phyloP scores from a whole-genome alignment of 306 rosid species.

The Pterocarpus macrocarpus region DNA sequence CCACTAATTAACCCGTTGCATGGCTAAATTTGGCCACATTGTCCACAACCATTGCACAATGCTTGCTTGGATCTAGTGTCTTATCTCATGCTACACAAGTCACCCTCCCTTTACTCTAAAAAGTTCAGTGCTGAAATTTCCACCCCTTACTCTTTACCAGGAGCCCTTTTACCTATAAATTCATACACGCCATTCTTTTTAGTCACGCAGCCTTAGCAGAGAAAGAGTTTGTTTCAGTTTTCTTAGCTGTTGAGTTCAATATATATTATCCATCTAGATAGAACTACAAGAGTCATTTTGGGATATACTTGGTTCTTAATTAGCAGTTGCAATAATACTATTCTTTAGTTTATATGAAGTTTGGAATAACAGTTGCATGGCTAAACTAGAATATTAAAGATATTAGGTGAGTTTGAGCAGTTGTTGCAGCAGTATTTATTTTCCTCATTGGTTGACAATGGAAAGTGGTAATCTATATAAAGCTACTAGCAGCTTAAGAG shows the following conservation, averaged over 20 bases:
- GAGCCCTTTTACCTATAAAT: slow-evolving; percentile 14
- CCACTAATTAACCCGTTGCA: slow-evolving; percentile 1
- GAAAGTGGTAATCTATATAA: slow-evolving; percentile 48
- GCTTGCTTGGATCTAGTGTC: neutral
- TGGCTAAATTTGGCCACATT: slow-evolving; percentile 20
- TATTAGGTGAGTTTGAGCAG: slow-evolving; percentile 12
- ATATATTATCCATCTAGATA: too few relatives aligned
- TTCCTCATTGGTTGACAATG: slow-evolving; percentile 31
- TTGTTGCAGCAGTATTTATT: neutral
- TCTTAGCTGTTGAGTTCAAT: neutral
- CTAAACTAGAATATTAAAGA: neutral
- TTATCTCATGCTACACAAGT: neutral
- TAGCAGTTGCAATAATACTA: neutral
- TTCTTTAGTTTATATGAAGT: neutral
- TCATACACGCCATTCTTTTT: neutral
- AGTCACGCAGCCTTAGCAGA: too few relatives aligned
- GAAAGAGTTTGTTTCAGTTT: neutral
- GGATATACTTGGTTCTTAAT: too few relatives aligned
- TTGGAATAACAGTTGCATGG: slow-evolving; percentile 15
- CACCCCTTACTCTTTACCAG: neutral
- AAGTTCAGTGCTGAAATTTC: neutral
- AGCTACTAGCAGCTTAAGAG: slow-evolving; percentile 40
- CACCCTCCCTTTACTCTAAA: neutral
- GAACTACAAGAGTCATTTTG: too few relatives aligned
- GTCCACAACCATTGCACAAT: neutral